Percentiles rank a stretch among this genome's conserved stretches.
phyloP scores from a whole-genome alignment of 305 asterid species.

The Fraxinus floribunda region DNA sequence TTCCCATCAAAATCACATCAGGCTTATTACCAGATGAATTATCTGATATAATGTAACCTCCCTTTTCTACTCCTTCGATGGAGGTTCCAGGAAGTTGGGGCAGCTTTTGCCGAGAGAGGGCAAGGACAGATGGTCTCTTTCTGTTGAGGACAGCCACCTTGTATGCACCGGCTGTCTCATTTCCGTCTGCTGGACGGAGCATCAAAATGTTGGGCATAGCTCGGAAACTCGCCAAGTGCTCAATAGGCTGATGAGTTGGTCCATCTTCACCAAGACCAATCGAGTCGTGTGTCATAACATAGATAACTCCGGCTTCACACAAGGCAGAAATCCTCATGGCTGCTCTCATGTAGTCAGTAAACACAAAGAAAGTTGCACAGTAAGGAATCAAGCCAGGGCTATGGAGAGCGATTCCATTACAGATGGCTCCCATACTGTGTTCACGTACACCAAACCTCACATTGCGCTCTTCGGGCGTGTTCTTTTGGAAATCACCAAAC shows the following conservation, averaged over 20 bases:
- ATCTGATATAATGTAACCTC: slow-evolving; percentile 83
- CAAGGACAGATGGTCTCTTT: slow-evolving; percentile 86
- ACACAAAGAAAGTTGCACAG: slow-evolving; percentile 95
- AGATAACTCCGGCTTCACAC: slow-evolving; percentile 71
- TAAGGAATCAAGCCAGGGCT: slow-evolving; percentile 82
- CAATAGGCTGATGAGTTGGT: slow-evolving; percentile 95
- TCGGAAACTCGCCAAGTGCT: slow-evolving; percentile 91
- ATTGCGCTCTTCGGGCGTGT: slow-evolving; percentile 87
- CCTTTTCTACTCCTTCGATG: slow-evolving; percentile 82
- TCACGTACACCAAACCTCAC: slow-evolving; percentile 91
- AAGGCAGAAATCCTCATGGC: slow-evolving; percentile 89
- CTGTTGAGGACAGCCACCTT: slow-evolving; percentile 73
- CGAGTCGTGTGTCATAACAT: slow-evolving; percentile 97
- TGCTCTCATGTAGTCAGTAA: slow-evolving; percentile 95
- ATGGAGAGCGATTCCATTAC: slow-evolving; percentile 92
- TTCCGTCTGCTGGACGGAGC: slow-evolving; percentile 98
- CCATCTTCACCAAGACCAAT: slow-evolving; percentile 99
- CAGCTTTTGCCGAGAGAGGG: slow-evolving; percentile 89
- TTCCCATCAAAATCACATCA: slow-evolving; percentile 81
- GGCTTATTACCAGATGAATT: slow-evolving; percentile 86
- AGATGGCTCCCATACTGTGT: slow-evolving; percentile 91
- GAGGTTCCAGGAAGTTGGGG: slow-evolving; percentile 90
- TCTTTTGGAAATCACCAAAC: slow-evolving; percentile 87
- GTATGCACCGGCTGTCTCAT: slow-evolving; percentile 94
- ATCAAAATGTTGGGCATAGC: slow-evolving; percentile 95